Evolutionary conservation across 202 grass and related monocot genomes (phyloP), one percentile per base, ranked within the genome.

Genomic region (Musa balbisiana): DNA sequence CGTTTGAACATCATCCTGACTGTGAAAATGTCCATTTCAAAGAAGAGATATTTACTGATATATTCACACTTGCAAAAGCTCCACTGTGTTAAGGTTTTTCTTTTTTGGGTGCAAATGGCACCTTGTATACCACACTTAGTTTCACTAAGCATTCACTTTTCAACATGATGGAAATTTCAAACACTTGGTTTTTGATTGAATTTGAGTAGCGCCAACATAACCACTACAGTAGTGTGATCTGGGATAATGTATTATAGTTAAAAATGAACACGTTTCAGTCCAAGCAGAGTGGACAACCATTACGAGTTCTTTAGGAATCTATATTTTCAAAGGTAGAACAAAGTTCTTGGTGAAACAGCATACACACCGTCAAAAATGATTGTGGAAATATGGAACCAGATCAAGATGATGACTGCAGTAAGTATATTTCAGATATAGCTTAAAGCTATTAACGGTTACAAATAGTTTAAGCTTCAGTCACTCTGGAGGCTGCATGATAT

Each of bases 1-100:
- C n/a, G 88, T 80, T 51, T 94, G 80, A 2, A 87, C 91, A 64
- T 94, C 95, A 49, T 99, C 89, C 20, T 90, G 91, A 67, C 33
- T 43, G 33, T 43, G 33, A 43, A 43, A 43, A 43, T 43, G 33
- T 43, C 33, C 33, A 43, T 43, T 43, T 43, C 5, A 43, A 43
- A 43, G 33, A 43, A 43, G 33, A 8, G 4, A 43, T 43, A 43
- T 43, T 43, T 43, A 43, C 33, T 43, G 33, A 43, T 43, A 8
- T 1, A 43, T 43, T 43, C 4, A 43, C 33, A 43, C 33, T 43
- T 43, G 33, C 33, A 43, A 43, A 43, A 43, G 33, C 3, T 43
- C 33, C 4, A 43, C 33, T 27, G 1, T 43, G 33, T 43, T 5
- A 43, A 43, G 33, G 33, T 43, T 43, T 6, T 43, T 43, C 33